Evolutionary conservation across 352 stramenopile genomes (phyloP), one percentile per base, ranked within the genome.

Genomic region (Phytophthora colocasiae): DNA sequence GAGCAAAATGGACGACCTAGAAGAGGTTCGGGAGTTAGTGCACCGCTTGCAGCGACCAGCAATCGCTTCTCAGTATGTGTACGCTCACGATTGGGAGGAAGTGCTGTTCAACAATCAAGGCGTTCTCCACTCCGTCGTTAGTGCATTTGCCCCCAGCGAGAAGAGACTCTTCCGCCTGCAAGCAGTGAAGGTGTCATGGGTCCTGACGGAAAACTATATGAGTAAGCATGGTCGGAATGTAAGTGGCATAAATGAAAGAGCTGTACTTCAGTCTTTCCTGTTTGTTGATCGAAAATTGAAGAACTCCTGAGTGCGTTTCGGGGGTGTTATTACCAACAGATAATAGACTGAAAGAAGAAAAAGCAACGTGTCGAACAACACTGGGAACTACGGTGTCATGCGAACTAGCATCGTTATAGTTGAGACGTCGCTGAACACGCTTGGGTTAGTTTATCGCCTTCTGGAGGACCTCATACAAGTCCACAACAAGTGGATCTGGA

Each of bases 81-180:
- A 75, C 52, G 38, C 67, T 0, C 67, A 75, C 50, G 62, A 75
- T 34, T 75, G 67, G 67, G 67, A 75, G 38, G 67, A 75, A 46
- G 67, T 75, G 40, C 40, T 75, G 3, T 75, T 75, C 45, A 75
- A 75, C 50, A 75, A 22, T 22, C 67, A 75, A 27, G 67, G 67
- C 12, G 67, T 71, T 6, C 63, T 75, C 26, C 67, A 75, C 24
- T 75, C 67, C 3, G 67, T 75, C 3, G 67, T 75, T 9, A 62
- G 67, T 12, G 67, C 67, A 1, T 75, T 75, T 55, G 67, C 55
- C 0, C 56, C 67, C 17, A 32, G 54, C 2, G 67, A 75, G 56
- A 67, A 75, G 51, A 62, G 67, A 39, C 24, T 75, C 17, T 75
- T 75, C 49, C 67, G 67, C 12, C 67, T 29, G 62, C 67, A 38